Conservation (phyloP, 2,329 filamentous ascomycete genomes). For the Botrytis byssoidea region DNA sequence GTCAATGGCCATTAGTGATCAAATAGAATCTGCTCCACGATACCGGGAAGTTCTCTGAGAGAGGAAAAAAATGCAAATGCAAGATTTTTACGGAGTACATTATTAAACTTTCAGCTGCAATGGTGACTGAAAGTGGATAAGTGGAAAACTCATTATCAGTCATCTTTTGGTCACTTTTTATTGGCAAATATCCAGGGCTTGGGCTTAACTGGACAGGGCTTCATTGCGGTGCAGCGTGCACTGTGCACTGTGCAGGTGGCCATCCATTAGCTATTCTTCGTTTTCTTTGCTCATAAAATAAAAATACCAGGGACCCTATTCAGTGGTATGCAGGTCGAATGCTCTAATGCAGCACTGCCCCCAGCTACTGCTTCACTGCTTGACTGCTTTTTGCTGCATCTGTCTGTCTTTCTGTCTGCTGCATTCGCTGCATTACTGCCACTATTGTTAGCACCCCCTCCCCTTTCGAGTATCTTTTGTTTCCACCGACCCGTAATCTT, state of each 20-base stretch:
- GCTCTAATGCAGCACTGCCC: conserved; percentile 20
- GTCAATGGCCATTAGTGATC: neutral
- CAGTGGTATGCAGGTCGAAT: conserved; percentile 19
- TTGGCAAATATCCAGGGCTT: neutral
- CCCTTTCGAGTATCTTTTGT: neutral
- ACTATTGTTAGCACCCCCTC: neutral
- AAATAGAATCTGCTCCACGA: conserved; percentile 19
- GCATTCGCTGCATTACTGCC: neutral
- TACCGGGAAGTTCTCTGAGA: conserved; percentile 13
- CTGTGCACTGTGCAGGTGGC: conserved; percentile 15
- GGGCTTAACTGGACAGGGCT: neutral
- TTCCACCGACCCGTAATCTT: conserved; percentile 13
- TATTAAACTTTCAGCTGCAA: conserved; percentile 19
- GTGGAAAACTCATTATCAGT: neutral
- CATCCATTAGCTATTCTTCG: conserved; percentile 1
- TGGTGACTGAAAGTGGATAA: conserved; percentile 21
- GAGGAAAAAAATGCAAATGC: neutral
- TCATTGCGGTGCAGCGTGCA: neutral
- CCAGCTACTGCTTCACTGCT: conserved; percentile 3
- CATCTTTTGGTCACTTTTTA: neutral
- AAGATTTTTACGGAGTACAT: conserved; percentile 17
- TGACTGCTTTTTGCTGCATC: neutral
- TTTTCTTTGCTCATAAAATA: neutral
- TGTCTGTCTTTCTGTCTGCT: neutral
- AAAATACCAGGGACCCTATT: conserved; percentile 7